Conservation (phyloP, 441 rosid species). For the Brassica balearica region DNA sequence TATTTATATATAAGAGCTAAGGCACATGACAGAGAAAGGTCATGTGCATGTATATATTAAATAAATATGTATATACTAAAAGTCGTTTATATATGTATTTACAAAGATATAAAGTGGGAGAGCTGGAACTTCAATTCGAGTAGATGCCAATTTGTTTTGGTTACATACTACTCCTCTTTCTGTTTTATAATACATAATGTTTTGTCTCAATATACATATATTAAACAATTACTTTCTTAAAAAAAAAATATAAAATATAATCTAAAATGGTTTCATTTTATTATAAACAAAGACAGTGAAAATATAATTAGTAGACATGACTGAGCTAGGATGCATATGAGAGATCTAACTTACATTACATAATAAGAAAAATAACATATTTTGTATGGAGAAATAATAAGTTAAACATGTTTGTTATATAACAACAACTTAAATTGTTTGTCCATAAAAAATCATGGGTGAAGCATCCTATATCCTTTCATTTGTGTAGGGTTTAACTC, state of each 20-base stretch:
- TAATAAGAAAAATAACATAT: not conserved
- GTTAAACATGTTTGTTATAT: not conserved
- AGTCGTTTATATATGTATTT: not conserved
- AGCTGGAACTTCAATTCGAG: not conserved
- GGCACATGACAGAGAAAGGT: constrained; percentile 33
- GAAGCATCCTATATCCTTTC: not conserved
- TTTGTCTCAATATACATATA: not conserved
- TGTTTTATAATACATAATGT: not conserved
- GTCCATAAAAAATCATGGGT: not conserved
- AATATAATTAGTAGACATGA: not conserved
- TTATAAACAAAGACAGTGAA: not conserved
- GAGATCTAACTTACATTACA: not conserved
- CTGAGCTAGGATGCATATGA: not conserved
- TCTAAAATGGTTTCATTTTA: not conserved
- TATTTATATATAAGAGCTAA: constrained; percentile 12
- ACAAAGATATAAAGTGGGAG: not conserved
- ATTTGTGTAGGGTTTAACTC: constrained; percentile 1
- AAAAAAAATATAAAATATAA: not conserved
- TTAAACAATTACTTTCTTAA: not conserved
- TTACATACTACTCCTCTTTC: not conserved
- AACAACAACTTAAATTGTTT: not conserved
- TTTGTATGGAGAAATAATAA: not conserved
- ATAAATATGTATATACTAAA: not conserved
- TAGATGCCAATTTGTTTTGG: constrained; percentile 15
- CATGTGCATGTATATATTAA: constrained; percentile 26